A percentile compares a stretch with the other conserved stretches of the same genome.
phyloP scores from a whole-genome alignment of 768 basidiomycete genomes.

The Suillus clintonianus region DNA sequence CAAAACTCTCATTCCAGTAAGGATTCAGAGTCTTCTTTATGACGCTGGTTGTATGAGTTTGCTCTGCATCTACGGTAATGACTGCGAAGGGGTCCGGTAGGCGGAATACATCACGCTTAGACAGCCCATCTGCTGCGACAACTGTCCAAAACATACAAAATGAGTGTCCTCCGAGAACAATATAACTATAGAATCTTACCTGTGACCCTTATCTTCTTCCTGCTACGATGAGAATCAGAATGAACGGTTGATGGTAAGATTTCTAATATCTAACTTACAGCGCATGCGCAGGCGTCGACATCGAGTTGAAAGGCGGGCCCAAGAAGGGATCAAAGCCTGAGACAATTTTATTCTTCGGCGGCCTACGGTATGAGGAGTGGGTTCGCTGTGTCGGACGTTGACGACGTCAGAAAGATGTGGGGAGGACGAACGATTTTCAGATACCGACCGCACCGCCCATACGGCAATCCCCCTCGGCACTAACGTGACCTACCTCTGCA shows the following conservation, averaged over 20 bases:
- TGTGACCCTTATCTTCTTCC: conserved; percentile 79
- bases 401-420: conserved; percentile 15
- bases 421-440: conserved; percentile 25
- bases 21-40: conserved; percentile 96
- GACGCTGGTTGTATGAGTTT: conserved; percentile 94
- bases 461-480: conserved; percentile 8
- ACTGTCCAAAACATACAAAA: conserved; percentile 46
- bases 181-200: conserved; percentile 42
- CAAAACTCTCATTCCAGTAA: conserved; percentile 98
- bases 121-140: conserved; percentile 92
- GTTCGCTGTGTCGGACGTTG: conserved; percentile 13
- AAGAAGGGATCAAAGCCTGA: neutral
- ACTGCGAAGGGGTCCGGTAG: conserved; percentile 98
- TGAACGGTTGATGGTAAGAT: neutral
- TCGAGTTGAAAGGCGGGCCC: conserved; percentile 11
- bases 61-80: conserved; percentile 96
- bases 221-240: conserved; percentile 33
- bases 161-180: neutral
- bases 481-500: neutral
- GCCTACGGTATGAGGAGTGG: neutral
- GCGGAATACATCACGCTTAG: conserved; percentile 94
- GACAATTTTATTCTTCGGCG: neutral
- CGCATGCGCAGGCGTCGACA: conserved; percentile 27
- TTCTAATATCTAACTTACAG: conserved; percentile 23
- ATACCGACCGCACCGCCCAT: conserved; percentile 23